Base-by-base conservation (phyloP, 768 basidiomycete species). In the Pulveroboletus sp. region DNA sequence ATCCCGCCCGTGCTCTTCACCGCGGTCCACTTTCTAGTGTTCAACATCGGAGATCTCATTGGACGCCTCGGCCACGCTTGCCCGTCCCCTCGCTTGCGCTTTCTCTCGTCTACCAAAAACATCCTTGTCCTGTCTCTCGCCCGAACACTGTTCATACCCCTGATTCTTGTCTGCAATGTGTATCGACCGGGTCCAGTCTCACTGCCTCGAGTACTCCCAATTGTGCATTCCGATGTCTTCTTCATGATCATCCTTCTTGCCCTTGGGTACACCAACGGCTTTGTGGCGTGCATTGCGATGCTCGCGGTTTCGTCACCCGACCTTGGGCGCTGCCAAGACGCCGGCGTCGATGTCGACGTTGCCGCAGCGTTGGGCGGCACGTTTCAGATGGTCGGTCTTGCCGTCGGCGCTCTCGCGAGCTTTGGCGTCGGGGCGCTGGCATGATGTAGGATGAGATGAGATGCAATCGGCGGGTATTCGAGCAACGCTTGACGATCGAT, bases 161-260 rank as follows among this genome's bases (percentile, higher is more conserved):
- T 92, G 36, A 87, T 95, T 67, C 75, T 94, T 13, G 73, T 85
- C 67, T 93, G 91, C 75, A 94, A 94, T 62, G 69, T 93, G 36
- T 81, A 84, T 55, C 76, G 77, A 35, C 72, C 71, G 35, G 51
- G 70, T 8, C 2, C n/a, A 19, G n/a, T 9, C 1, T 47, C 59
- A 23, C 2, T 12, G 38, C 16, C 10, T 57, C 64, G 12, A 57
- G 69, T 6, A 9, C 31, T 50, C 19, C 45, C 47, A 5, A 55
- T 85, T 47, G 83, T 92, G 74, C 84, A 73, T 66, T 91, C 89
- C 3, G 90, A 94, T 59, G 41, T 79, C 27, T 39, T 83, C 5
- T 94, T 83, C 70, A 81, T 92, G 78, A 36, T 79, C 25, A 76
- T 92, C 35, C 69, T 94, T 7, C 71, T 87, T 40, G 47, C 68